Base-by-base conservation (phyloP, 441 rosid genomes). In the Populus tomentosa region DNA sequence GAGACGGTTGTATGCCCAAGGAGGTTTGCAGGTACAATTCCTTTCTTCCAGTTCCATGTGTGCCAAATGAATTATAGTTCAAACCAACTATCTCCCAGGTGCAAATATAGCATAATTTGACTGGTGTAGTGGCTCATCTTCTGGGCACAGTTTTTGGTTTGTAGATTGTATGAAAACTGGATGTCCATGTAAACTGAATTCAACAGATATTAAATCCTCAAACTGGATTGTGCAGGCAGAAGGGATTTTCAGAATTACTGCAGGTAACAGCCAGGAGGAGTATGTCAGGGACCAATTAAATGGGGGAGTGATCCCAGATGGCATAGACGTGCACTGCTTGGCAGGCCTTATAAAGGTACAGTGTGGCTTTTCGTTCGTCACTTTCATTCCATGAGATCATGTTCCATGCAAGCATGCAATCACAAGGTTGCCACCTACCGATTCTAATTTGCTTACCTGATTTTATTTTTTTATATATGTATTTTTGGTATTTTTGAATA, bases 311-410 rank as follows among this genome's bases (percentile, higher is more conserved):
- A 78, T 89, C 72, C 97, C 97, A 0, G 89, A 85, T 13, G 85
- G 89, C 75, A 79, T 90, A 8, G 98, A 94, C 76, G 88, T 90
- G 71, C 97, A 94, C 71, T 93, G 95, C 79, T 85, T 94, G 81
- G 93, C 98, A 16, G 98, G 98, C 75, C 90, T 94, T 78, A 93
- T 94, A 83, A 94, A 94, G 97, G 98, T 94, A 71, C 14, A 3
- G 0, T 13, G 33, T 7, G 21, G 28, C 35, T 20, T 38, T 53
- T 78, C 67, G 56, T 14, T 6, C 70, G 59, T 50, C 63, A 53
- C 20, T 32, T 73, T 70, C 2, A 1, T 46, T 61, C 38, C 33
- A 36, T 38, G 33, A 5, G 40, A 50, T 23, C 28, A 6, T 24
- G 6, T 78, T 36, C 50, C 38, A 38, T 65, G 70, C 18, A 14